These are phyloP conservation scores for Pascua guehoae DNA, from an alignment of 1,284 basidiomycete genomes.

Conservation along the genomic window DNA sequence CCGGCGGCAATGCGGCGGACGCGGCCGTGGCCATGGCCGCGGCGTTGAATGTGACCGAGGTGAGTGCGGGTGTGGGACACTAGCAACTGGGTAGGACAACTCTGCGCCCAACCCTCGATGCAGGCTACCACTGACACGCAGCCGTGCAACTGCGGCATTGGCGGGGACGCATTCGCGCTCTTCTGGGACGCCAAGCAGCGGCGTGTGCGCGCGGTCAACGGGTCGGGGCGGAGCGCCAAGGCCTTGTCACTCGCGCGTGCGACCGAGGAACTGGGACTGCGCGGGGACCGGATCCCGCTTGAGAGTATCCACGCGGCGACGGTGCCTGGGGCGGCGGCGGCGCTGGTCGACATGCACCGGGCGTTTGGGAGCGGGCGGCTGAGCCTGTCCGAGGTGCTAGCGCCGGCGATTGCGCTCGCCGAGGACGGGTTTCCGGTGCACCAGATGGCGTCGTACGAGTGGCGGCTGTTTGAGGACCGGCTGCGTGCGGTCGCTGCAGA, in stretches of 20 bases:
- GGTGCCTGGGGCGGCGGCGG: conserved; percentile 84
- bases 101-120: conserved; percentile 55
- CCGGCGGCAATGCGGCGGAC: conserved; percentile 84
- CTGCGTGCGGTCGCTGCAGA: conserved; percentile 5
- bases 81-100: too few relatives aligned
- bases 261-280: conserved; percentile 61
- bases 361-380: conserved; percentile 74
- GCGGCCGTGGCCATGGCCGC: conserved; percentile 76
- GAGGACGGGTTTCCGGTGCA: conserved; percentile 62
- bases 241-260: conserved; percentile 71
- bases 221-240: conserved; percentile 70
- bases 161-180: conserved; percentile 76
- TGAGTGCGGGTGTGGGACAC: conserved; percentile 28
- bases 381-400: conserved; percentile 67
- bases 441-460: conserved; percentile 53
- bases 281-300: conserved; percentile 57
- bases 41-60: conserved; percentile 81
- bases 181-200: conserved; percentile 81
- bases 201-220: conserved; percentile 61
- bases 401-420: conserved; percentile 73
- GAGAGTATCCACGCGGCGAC: conserved; percentile 81
- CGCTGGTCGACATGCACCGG: conserved; percentile 82
- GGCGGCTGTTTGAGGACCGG: conserved; percentile 7
- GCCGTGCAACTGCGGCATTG: conserved; percentile 30
- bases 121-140: background rate